Base-by-base conservation (phyloP, 768 basidiomycete genomes). In the Lactarius sp. region DNA sequence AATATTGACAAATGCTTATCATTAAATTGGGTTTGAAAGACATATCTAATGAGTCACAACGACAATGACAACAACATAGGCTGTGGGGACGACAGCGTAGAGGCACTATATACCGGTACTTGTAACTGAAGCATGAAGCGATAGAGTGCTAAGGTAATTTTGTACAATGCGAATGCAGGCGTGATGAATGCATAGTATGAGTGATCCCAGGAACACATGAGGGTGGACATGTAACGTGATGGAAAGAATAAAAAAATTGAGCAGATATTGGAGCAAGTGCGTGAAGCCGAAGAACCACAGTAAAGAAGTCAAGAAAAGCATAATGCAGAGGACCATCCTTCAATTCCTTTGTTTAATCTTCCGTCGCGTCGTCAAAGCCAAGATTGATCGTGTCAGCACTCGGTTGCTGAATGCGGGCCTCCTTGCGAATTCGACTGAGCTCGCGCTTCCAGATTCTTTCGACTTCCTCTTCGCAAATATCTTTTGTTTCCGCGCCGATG, bases 361-460 rank as follows among this genome's bases (percentile, higher is more conserved):
- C 77, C 70, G 76, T 75, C 50, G 81, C 80, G 58, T 75, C 78
- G 61, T 75, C 76, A 66, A 83, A 80, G 34, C 69, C 71, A 51
- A 68, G 39, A 18, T 27, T 61, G 34, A 62, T 64, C 20, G 41
- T 59, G 52, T 39, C 63, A 52, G 10, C 64, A 41, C 57, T 65
- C 69, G 33, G 68, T 58, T 57, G 60, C 31, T 72, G 78, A 14
- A 71, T 69, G 42, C 70, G 74, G 49, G 72, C 69, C 61, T 85
- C 84, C 47, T 78, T 76, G 22, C 72, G 69, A 52, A 85, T 75
- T 41, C 77, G 75, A 0, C 74, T 68, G 49, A 73, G 75, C 73
- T 86, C 85, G 64, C 78, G 77, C 62, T 78, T 76, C 81, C 83
- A 85, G 41, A 86, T 80, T 6, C 73, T 76, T 42, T 76, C 76